A percentile compares a stretch with the other conserved stretches of the same genome.
Conservation (phyloP, 2,329 filamentous ascomycete genomes). For the Aspergillus sp. region DNA sequence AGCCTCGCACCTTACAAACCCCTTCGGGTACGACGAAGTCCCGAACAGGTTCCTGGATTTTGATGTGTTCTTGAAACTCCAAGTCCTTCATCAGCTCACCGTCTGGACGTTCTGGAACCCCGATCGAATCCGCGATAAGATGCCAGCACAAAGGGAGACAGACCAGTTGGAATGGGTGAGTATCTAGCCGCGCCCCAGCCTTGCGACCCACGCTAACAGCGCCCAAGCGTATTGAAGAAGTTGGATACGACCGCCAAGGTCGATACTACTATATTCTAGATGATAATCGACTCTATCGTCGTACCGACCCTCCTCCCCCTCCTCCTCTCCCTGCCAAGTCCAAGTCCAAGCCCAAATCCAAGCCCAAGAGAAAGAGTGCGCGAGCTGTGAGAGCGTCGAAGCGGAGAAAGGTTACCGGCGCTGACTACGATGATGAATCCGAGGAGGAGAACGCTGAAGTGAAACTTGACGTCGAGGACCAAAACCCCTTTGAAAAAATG, state of each 20-base stretch:
- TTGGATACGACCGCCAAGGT: constrained; percentile 84
- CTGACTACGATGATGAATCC: constrained; percentile 39
- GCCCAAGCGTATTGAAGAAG: constrained; percentile 45
- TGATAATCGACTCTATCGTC: constrained; percentile 88
- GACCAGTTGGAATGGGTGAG: constrained; percentile 84
- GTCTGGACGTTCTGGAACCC: constrained; percentile 86
- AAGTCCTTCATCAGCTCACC: constrained; percentile 81
- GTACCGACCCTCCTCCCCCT: constrained; percentile 70
- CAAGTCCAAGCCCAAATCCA: constrained; percentile 62
- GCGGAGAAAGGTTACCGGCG: constrained; percentile 57
- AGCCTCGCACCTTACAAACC: constrained; percentile 70
- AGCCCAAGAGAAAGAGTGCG: constrained; percentile 65
- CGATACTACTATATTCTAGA: constrained; percentile 88
- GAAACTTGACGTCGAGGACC: constrained; percentile 53
- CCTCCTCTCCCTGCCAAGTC: constrained; percentile 58
- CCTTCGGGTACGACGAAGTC: constrained; percentile 75
- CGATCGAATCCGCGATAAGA: constrained; percentile 80
- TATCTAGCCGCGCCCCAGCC: constrained; percentile 10
- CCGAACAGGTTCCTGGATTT: constrained; percentile 77
- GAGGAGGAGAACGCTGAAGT: constrained; percentile 46
- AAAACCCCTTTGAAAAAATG: constrained; percentile 71
- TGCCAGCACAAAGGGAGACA: constrained; percentile 76
- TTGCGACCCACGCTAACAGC: background rate
- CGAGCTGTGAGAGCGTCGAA: constrained; percentile 69
- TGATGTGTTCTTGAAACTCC: constrained; percentile 75